phyloP scores from a whole-genome alignment of 1,284 basidiomycete species.

The Ceratobasidium sp. region DNA sequence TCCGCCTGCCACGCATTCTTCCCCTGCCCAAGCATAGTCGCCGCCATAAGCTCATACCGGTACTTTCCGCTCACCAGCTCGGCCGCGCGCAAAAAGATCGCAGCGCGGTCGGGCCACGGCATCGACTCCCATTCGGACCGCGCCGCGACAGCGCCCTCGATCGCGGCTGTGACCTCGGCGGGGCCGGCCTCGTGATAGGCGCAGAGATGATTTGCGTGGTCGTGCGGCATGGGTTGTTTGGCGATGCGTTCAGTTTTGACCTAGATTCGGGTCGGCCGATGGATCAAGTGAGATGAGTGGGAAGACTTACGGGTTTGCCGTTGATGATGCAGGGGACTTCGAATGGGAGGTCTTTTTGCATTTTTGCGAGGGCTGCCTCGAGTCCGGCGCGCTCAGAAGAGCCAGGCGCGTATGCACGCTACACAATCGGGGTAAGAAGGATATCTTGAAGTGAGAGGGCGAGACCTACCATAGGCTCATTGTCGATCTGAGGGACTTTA shows the following conservation, averaged over 20 bases:
- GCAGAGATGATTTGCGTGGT: slow-evolving; percentile 85
- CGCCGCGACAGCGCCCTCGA: slow-evolving; percentile 88
- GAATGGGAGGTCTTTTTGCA: slow-evolving; percentile 86
- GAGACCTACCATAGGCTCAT: slow-evolving; percentile 91
- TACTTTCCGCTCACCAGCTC: slow-evolving; percentile 96
- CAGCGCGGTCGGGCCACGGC: slow-evolving; percentile 96
- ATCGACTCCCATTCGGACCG: slow-evolving; percentile 92
- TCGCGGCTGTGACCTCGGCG: slow-evolving; percentile 81
- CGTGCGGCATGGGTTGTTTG: slow-evolving; percentile 85
- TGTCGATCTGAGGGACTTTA: slow-evolving; percentile 84
- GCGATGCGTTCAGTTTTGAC: slow-evolving; percentile 86
- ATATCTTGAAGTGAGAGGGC: background rate
- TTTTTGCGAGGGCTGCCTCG: slow-evolving; percentile 79
- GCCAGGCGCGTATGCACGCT: slow-evolving; percentile 79
- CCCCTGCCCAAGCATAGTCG: slow-evolving; percentile 98
- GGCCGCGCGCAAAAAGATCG: slow-evolving; percentile 97
- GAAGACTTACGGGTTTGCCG: slow-evolving; percentile 79
- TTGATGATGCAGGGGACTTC: slow-evolving; percentile 95
- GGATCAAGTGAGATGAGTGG: slow-evolving; percentile 9
- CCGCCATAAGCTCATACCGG: slow-evolving; percentile 93
- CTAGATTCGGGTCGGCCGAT: slow-evolving; percentile 58
- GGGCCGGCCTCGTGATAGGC: slow-evolving; percentile 91
- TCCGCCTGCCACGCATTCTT: slow-evolving; percentile 99
- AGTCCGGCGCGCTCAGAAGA: slow-evolving; percentile 84
- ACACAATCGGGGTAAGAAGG: slow-evolving; percentile 21